Percentiles rank a stretch among this genome's conserved stretches.
Evolutionary conservation across 345 rosid genomes (phyloP).

Genomic region (Citrus mangshanensis): DNA sequence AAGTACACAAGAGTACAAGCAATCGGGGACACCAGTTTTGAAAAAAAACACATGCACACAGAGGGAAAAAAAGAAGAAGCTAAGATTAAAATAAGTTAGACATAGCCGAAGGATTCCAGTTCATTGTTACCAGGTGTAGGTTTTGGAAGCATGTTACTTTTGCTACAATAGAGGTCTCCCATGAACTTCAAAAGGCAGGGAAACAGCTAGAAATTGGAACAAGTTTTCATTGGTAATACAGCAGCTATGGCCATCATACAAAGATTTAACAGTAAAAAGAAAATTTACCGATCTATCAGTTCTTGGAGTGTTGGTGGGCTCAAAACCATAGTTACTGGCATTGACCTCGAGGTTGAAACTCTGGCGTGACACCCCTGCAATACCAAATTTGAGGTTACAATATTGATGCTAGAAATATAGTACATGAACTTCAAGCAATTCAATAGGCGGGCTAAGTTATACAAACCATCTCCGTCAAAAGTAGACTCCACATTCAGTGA

Average conservation of each 20-base stretch:
- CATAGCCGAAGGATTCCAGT: background rate
- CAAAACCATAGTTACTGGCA: constrained; percentile 81
- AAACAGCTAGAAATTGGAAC: background rate
- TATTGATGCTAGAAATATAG: background rate
- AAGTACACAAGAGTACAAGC: background rate
- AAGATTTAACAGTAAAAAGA: constrained; percentile 1
- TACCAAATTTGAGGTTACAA: constrained; percentile 9
- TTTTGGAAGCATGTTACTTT: background rate
- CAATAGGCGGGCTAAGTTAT: background rate
- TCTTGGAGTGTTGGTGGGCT: constrained; percentile 85
- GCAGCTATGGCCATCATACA: background rate
- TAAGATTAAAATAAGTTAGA: background rate
- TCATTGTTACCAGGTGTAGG: background rate
- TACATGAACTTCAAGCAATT: background rate
- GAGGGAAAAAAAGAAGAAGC: background rate
- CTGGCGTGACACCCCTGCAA: constrained; percentile 69
- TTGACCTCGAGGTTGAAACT: constrained; percentile 84
- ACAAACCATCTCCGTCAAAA: constrained; percentile 74
- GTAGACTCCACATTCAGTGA: constrained; percentile 58
- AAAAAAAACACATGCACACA: background rate
- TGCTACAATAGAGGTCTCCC: background rate
- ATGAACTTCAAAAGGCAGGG: background rate
- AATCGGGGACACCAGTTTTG: background rate
- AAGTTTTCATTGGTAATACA: background rate
- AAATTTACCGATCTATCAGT: constrained; percentile 83